Percentiles rank a stretch among this genome's conserved stretches.
Conservation (phyloP, 345 rosid genomes). For the Gossypium bickii region DNA sequence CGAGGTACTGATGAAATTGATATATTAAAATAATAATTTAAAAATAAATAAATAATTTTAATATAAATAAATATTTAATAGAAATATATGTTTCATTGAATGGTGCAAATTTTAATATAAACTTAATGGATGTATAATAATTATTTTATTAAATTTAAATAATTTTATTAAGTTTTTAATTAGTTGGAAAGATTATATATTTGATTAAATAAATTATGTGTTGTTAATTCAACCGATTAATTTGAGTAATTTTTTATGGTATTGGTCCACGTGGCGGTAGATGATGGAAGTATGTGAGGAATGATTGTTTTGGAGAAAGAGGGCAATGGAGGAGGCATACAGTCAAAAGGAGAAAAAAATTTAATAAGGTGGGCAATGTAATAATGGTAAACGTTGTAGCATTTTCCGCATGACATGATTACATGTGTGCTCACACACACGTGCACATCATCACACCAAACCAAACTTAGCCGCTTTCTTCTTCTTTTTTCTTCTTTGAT, state of each 20-base stretch:
- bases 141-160: too few relatives aligned
- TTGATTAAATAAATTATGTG: too few relatives aligned
- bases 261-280: background rate
- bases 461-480: background rate
- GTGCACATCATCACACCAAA: constrained; percentile 37
- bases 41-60: too few relatives aligned
- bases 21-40: too few relatives aligned
- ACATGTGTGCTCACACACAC: constrained; percentile 29
- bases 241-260: background rate
- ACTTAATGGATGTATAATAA: too few relatives aligned
- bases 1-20: too few relatives aligned
- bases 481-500: background rate
- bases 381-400: constrained; percentile 5
- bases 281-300: background rate
- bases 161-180: too few relatives aligned
- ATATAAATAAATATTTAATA: too few relatives aligned
- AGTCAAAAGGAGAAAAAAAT: background rate
- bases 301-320: background rate
- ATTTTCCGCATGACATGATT: constrained; percentile 23
- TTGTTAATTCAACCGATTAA: too few relatives aligned
- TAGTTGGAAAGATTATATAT: too few relatives aligned
- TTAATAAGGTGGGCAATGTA: constrained; percentile 3
- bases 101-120: too few relatives aligned
- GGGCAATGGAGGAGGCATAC: background rate
- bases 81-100: too few relatives aligned